Evolutionary conservation across 1,139 yeast species (phyloP), one percentile per base, ranked within the genome.

Genomic region (Schizosaccharomyces versatilis): DNA sequence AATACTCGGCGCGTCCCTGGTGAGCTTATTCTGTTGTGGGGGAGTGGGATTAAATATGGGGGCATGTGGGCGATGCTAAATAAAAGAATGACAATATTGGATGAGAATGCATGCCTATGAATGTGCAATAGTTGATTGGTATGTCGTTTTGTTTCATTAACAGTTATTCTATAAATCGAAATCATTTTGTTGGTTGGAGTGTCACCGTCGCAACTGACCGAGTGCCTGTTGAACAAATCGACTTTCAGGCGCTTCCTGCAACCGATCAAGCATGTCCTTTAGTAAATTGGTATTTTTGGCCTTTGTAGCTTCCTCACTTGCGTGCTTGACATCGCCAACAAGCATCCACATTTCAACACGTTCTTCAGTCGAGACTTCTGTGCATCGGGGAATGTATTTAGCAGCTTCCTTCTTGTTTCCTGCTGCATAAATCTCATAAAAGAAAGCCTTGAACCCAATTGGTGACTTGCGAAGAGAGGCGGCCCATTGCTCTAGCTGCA

Each of bases 381-480:
- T 63, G 57, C 75, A 71, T 61, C 67, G 60, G 7, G 68, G 61
- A 7, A 75, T 64, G 57, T 68, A 73, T 52, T 62, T 58, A 0
- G 71, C 67, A 0, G 79, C 79, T 17, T 69, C 68, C 38, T 71
- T 62, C 47, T 66, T 65, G 24, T 77, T 81, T 0, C 76, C 75
- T 40, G 74, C 69, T 38, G 70, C 70, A 51, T 78, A 61, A 39
- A 78, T 73, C 41, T 75, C 73, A 10, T 74, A 71, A 53, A 73
- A 81, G 60, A 85, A 79, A 1, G 81, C 78, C 59, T 73, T 74
- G 60, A 80, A 82, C 0, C 93, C 93, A 56, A 85, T 81, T 0
- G 88, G 85, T 0, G 93, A 75, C 61, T 76, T 79, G 56, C 73
- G 72, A 8, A 73, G 65, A 1, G 64, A 66, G 39, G 53, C 54